A percentile compares a stretch with the other conserved stretches of the same genome.
Conservation (phyloP, 305 asterid genomes). For the Fraxinus latifolia region DNA sequence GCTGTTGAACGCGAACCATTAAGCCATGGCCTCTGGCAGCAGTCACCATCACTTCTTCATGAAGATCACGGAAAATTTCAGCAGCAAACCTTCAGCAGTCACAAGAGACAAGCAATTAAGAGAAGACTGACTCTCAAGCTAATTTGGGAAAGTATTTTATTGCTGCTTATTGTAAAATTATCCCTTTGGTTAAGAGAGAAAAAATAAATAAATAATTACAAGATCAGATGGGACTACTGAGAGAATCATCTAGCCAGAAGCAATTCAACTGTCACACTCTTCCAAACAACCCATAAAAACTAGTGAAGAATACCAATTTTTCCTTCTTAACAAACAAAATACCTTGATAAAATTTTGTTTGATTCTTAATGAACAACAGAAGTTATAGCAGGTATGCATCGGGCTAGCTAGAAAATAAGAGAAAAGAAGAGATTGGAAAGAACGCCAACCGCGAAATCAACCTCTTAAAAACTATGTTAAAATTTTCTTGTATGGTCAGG, state of each 20-base stretch:
- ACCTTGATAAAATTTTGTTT: not conserved
- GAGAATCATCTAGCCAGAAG: not conserved
- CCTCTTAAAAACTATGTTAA: not conserved
- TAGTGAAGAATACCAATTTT: not conserved
- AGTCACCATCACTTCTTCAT: constrained; percentile 86
- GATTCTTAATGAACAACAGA: not conserved
- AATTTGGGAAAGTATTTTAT: not conserved
- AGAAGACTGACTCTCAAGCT: not conserved
- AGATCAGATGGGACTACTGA: not conserved
- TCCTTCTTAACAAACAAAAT: not conserved
- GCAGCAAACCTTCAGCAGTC: constrained; percentile 86
- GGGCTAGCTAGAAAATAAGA: not conserved
- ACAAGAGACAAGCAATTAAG: constrained; percentile 22
- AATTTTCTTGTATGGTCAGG: not conserved
- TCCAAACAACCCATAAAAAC: not conserved
- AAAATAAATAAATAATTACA: not conserved
- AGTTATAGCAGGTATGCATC: not conserved
- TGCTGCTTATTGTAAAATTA: not conserved
- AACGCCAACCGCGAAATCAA: not conserved
- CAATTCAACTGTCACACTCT: not conserved
- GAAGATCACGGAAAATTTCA: constrained; percentile 82
- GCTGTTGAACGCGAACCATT: constrained; percentile 79
- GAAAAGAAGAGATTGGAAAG: not conserved
- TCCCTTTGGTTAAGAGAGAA: not conserved
- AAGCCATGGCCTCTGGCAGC: constrained; percentile 90